Evolutionary conservation across 2,329 filamentous ascomycete genomes (phyloP), one percentile per base, ranked within the genome.

Genomic region (Rhinocladiella similis): DNA sequence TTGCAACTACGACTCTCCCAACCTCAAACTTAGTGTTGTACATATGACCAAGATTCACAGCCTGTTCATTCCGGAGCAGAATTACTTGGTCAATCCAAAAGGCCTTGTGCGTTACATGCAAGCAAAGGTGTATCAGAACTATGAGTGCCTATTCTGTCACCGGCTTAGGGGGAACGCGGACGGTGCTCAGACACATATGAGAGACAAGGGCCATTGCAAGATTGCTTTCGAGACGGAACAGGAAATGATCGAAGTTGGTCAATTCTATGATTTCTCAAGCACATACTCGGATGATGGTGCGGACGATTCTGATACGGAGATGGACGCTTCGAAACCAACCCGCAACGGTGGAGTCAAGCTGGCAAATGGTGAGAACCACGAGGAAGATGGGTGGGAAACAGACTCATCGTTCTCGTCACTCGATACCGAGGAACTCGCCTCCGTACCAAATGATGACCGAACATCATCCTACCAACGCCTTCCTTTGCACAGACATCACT

Each of bases 181-280:
- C 55, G 93, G 90, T 16, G 85, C 92, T 22, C 92, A 97, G 70
- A 97, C 92, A 0, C 94, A 99, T 72, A 99, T 99, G 94, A 87
- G 91, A 43, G 94, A 99, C 71, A 93, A 91, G 70, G 89, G 91
- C 1, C 94, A 99, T 74, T 97, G 93, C 81, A 96, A 92, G 83
- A 95, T 99, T 65, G 92, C 91, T 0, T 99, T 93, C 72, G 86
- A 87, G 50, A 88, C 86, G 0, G 90, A 97, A 69, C 87, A 89
- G 35, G 91, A 97, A 69, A 91, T 97, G 76, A 82, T 97, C 27
- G 91, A 95, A 54, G 90, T 99, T 68, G 94, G 94, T 54, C 90
- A 97, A 63, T 97, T 90, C 73, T 99, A 99, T 73, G 94, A 99
- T 70, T 99, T 99, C 81, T 84, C 90, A 63, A 90, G 89, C 74